phyloP scores from a whole-genome alignment of 2,329 filamentous ascomycete genomes.

The Fusarium neocosmosporiellum region DNA sequence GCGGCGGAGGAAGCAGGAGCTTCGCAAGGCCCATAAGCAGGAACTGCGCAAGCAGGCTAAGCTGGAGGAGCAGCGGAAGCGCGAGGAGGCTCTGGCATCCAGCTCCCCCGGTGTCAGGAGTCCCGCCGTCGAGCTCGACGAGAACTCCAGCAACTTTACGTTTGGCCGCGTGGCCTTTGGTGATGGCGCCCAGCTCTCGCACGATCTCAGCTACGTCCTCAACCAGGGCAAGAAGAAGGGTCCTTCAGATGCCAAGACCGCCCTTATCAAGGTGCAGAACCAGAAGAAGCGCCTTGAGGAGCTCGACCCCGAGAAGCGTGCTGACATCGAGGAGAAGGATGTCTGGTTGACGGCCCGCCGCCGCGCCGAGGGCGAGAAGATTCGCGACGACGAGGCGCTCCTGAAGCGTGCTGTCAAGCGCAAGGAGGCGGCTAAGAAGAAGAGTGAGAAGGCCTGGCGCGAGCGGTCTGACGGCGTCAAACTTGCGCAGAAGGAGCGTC shows the following conservation, averaged over 20 bases:
- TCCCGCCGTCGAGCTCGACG: conserved; percentile 63
- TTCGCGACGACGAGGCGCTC: conserved; percentile 85
- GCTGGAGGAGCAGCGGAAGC: conserved; percentile 78
- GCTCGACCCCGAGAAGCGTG: conserved; percentile 83
- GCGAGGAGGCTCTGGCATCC: conserved; percentile 71
- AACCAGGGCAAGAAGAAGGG: conserved; percentile 75
- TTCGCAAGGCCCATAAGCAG: conserved; percentile 90
- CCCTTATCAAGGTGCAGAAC: conserved; percentile 86
- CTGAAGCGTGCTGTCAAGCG: conserved; percentile 96
- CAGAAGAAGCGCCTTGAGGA: conserved; percentile 83
- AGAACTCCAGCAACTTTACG: conserved; percentile 76
- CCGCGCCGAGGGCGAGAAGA: conserved; percentile 87
- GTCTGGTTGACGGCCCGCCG: conserved; percentile 92
- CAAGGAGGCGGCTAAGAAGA: conserved; percentile 89
- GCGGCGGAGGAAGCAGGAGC: conserved; percentile 85
- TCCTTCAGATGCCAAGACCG: conserved; percentile 84
- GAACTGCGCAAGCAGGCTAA: conserved; percentile 81
- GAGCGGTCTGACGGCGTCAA: conserved; percentile 78
- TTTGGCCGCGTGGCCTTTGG: conserved; percentile 93
- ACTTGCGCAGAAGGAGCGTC: conserved; percentile 80
- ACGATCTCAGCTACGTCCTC: conserved; percentile 72
- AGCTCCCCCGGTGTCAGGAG: conserved; percentile 71
- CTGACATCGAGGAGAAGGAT: conserved; percentile 92
- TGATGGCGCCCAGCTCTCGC: conserved; percentile 84
- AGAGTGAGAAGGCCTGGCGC: conserved; percentile 90